A percentile compares a stretch with the other conserved stretches of the same genome.
These are phyloP conservation scores for Sicyos baderoa DNA, from an alignment of 306 rosid species.

Conservation along the genomic window DNA sequence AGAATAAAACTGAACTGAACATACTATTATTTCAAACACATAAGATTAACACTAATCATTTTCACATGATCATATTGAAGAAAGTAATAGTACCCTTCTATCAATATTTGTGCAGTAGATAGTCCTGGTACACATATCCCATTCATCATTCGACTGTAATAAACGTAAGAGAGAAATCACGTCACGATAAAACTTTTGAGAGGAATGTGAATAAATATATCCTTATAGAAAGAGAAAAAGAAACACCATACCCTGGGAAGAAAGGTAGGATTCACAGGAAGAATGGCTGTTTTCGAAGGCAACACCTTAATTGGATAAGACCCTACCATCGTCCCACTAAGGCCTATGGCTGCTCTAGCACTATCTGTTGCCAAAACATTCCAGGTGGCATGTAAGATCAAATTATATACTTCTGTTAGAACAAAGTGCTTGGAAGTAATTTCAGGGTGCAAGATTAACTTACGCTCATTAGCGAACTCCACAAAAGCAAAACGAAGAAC, in stretches of 20 bases:
- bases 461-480: conserved; percentile 90
- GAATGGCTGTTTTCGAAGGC: conserved; percentile 97
- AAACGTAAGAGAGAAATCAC: conserved; percentile 8
- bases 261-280: conserved; percentile 95
- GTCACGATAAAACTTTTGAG: background rate
- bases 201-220: background rate
- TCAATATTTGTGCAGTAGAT: conserved; percentile 96
- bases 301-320: conserved; percentile 87
- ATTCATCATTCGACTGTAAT: conserved; percentile 84
- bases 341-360: conserved; percentile 77
- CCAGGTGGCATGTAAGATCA: conserved; percentile 21
- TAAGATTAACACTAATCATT: background rate
- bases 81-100: conserved; percentile 50
- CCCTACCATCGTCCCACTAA: conserved; percentile 90
- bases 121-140: conserved; percentile 95
- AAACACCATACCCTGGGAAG: conserved; percentile 69
- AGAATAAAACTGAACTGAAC: background rate
- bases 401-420: background rate
- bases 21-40: background rate
- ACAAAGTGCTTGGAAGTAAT: background rate
- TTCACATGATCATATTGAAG: background rate
- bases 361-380: conserved; percentile 55
- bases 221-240: background rate
- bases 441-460: conserved; percentile 28
- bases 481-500: conserved; percentile 98